Conservation (phyloP, 2,329 filamentous ascomycete species). For the Ophiostoma piceae region DNA sequence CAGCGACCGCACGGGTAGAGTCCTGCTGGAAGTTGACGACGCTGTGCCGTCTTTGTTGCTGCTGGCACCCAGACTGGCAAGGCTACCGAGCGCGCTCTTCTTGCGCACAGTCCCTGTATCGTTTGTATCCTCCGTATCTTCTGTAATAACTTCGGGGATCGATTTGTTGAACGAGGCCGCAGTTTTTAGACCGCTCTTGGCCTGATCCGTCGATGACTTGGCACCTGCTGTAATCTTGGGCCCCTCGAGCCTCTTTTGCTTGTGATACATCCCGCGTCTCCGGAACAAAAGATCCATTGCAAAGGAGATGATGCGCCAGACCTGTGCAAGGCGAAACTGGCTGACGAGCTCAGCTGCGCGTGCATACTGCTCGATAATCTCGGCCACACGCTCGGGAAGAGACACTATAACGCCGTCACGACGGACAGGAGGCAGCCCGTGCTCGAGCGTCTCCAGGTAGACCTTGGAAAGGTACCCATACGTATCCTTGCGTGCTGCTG, state of each 20-base stretch:
- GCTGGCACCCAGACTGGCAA: background rate
- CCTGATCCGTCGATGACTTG: background rate
- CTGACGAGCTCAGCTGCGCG: conserved; percentile 52
- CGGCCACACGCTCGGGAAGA: conserved; percentile 44
- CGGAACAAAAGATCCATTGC: conserved; percentile 50
- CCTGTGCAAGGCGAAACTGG: conserved; percentile 57
- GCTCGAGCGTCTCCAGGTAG: conserved; percentile 52
- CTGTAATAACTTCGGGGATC: background rate
- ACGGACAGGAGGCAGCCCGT: conserved; percentile 42
- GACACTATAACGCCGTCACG: conserved; percentile 29
- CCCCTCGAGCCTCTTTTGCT: conserved; percentile 41
- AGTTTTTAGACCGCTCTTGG: background rate
- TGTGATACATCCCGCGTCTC: conserved; percentile 53
- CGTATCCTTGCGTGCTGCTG: conserved; percentile 44
- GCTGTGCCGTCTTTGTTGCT: background rate
- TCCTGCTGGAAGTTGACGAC: background rate
- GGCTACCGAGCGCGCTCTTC: background rate
- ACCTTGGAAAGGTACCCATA: conserved; percentile 53
- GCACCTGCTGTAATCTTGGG: background rate
- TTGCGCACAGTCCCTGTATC: background rate
- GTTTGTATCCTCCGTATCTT: background rate
- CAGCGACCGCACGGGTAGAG: conserved; percentile 40
- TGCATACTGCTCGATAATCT: conserved; percentile 54
- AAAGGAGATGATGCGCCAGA: conserved; percentile 57
- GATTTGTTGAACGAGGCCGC: background rate